Conservation (phyloP, 2,329 filamentous ascomycete genomes). For the Cadophora sp. region DNA sequence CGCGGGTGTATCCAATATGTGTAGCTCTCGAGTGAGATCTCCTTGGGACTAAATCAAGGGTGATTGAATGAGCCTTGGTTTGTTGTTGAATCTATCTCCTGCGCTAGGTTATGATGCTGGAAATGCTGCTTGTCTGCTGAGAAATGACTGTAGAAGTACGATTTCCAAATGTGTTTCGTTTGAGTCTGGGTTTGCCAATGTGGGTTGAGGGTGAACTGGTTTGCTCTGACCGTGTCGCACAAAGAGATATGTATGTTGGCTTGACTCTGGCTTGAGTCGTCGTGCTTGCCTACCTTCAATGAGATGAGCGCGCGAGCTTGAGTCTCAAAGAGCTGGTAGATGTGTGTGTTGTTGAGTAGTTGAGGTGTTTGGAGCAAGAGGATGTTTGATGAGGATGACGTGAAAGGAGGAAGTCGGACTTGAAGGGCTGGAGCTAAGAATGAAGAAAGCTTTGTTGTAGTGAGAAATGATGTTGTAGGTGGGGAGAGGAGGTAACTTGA, state of each 20-base stretch:
- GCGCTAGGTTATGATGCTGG: background rate
- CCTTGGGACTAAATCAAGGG: background rate
- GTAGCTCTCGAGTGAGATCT: background rate
- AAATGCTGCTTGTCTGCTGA: background rate
- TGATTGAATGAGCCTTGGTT: background rate
- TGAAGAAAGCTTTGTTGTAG: background rate
- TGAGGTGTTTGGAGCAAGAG: background rate
- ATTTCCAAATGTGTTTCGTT: background rate
- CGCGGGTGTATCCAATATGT: too few relatives aligned
- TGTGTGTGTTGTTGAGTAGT: background rate
- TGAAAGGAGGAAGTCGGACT: background rate
- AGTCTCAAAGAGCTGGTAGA: background rate
- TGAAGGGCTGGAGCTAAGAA: background rate
- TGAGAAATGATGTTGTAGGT: background rate
- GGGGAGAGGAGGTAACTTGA: background rate
- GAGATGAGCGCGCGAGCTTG: background rate
- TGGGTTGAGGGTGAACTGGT: constrained; percentile 1
- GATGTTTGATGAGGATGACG: constrained; percentile 4
- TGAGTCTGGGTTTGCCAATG: background rate
- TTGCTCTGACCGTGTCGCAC: constrained; percentile 21
- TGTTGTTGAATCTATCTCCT: background rate
- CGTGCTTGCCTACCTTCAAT: constrained; percentile 14
- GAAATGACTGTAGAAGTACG: constrained; percentile 3
- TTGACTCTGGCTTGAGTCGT: constrained; percentile 18
- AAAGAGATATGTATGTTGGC: constrained; percentile 7